Evolutionary conservation across 768 basidiomycete genomes (phyloP).

Genomic region (Hericium rajendrae): DNA sequence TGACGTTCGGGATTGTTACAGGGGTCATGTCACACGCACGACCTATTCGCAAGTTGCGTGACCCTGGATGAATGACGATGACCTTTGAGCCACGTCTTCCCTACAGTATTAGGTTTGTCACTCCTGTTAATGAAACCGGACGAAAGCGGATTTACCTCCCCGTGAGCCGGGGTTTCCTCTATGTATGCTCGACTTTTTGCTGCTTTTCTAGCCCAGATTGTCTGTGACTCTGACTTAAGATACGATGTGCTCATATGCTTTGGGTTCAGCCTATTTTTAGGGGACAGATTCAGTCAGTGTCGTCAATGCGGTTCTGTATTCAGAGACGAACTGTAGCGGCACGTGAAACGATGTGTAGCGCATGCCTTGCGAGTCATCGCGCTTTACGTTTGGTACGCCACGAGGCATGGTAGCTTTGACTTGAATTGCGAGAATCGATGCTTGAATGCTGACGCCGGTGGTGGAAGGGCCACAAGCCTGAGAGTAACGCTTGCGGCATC

Average conservation of each 20-base stretch:
- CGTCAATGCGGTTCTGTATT: slow-evolving; percentile 8
- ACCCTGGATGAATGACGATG: slow-evolving; percentile 74
- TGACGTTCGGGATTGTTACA: slow-evolving; percentile 55
- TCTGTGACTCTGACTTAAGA: slow-evolving; percentile 67
- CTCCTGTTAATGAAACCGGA: not conserved
- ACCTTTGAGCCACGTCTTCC: slow-evolving; percentile 68
- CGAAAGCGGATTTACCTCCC: not conserved
- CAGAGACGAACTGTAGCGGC: slow-evolving; percentile 35
- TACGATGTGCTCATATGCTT: slow-evolving; percentile 75
- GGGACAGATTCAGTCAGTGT: not conserved
- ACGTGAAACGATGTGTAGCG: slow-evolving; percentile 76
- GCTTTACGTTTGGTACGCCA: slow-evolving; percentile 71
- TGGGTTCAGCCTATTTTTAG: slow-evolving; percentile 51
- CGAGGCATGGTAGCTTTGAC: slow-evolving; percentile 49
- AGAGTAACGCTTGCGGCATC: not conserved
- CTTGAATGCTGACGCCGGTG: not conserved
- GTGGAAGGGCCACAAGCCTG: not conserved
- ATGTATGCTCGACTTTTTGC: slow-evolving; percentile 19
- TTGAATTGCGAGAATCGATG: not conserved
- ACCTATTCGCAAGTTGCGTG: slow-evolving; percentile 63
- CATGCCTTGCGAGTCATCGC: slow-evolving; percentile 68
- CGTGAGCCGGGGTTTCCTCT: slow-evolving; percentile 13
- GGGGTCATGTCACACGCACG: slow-evolving; percentile 72
- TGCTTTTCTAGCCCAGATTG: slow-evolving; percentile 64
- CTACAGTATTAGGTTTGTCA: slow-evolving; percentile 18